Base-by-base conservation (phyloP, 2,329 filamentous ascomycete genomes). In the Hyphodiscus sp. region DNA sequence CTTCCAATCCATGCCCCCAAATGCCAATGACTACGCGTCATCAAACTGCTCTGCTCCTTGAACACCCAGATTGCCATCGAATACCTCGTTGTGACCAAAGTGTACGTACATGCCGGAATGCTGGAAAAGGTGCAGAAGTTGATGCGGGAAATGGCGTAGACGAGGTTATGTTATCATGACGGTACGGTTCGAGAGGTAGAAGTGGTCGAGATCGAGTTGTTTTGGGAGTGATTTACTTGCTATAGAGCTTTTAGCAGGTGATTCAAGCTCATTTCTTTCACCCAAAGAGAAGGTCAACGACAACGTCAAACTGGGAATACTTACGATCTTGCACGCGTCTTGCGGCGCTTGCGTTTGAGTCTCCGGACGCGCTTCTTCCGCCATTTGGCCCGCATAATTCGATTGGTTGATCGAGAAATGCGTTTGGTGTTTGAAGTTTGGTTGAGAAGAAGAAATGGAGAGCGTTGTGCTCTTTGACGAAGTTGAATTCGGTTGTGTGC, bases 311-410 rank as follows among this genome's bases (percentile, higher is more conserved):
- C 10, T n/a, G 13, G 43, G 43, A 54, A 43, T 61, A 77, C 91
- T 83, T 83, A 97, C 94, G 86, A 91, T 81, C 94, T 81, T 71
- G 92, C 94, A 76, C 94, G 86, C 80, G 94, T 96, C 92, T 99
- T 99, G 91, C 94, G 95, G 82, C 94, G 91, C 91, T 99, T 99
- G 75, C 91, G 87, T 88, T 97, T 97, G 77, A 99, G 90, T 78
- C 94, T 87, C 72, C 94, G 85, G 80, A 96, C 91, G 76, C 94
- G 85, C 92, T 99, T 99, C 89, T 99, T 99, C 84, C 92, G 94
- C 94, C 94, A 97, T 84, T 97, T 97, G 74, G 91, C 91, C 94
- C 92, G 81, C 82, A 85, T 83, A 26, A 20, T 48, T 19, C 16
- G 20, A n/a, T 9, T 46, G 7, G 16, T 18, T 41, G 46, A 48